A percentile compares a stretch with the other conserved stretches of the same genome.
Conservation (phyloP, 345 rosid genomes). For the Brassica rapa region DNA sequence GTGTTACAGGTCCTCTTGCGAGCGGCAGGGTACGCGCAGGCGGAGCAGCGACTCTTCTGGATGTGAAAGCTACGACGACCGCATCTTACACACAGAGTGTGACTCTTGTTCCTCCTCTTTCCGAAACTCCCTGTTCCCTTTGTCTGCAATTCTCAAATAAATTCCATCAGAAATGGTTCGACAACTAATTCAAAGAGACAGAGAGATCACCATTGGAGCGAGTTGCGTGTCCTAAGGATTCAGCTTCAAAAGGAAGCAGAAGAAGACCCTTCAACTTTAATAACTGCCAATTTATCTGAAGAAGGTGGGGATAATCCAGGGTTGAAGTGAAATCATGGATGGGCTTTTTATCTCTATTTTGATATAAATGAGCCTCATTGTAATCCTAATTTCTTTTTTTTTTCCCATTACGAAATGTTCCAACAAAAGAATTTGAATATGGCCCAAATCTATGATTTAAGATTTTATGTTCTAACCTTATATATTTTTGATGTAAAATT, state of each 20-base stretch:
- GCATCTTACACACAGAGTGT: constrained; percentile 97
- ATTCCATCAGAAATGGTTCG: background rate
- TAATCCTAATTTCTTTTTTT: too few relatives aligned
- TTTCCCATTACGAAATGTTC: too few relatives aligned
- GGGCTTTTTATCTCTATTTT: too few relatives aligned
- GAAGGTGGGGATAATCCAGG: constrained; percentile 10
- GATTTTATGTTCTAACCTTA: too few relatives aligned
- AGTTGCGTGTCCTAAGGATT: constrained; percentile 15
- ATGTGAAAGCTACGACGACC: constrained; percentile 99
- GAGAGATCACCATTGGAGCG: constrained; percentile 44
- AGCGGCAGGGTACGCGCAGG: constrained; percentile 93
- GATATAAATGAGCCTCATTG: too few relatives aligned
- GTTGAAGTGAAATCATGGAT: constrained; percentile 7
- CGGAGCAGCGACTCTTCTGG: constrained; percentile 96
- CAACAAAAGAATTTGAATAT: too few relatives aligned
- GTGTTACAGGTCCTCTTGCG: constrained; percentile 90
- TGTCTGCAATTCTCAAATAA: constrained; percentile 53
- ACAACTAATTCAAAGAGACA: background rate
- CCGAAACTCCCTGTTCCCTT: constrained; percentile 99
- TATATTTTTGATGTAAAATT: too few relatives aligned
- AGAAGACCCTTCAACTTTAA: background rate
- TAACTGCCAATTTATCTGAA: constrained; percentile 12
- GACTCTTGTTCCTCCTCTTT: constrained; percentile 98
- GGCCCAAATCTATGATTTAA: too few relatives aligned
- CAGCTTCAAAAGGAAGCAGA: background rate